Base-by-base conservation (phyloP, 495 filamentous ascomycete genomes). In the Lepraria neglecta region DNA sequence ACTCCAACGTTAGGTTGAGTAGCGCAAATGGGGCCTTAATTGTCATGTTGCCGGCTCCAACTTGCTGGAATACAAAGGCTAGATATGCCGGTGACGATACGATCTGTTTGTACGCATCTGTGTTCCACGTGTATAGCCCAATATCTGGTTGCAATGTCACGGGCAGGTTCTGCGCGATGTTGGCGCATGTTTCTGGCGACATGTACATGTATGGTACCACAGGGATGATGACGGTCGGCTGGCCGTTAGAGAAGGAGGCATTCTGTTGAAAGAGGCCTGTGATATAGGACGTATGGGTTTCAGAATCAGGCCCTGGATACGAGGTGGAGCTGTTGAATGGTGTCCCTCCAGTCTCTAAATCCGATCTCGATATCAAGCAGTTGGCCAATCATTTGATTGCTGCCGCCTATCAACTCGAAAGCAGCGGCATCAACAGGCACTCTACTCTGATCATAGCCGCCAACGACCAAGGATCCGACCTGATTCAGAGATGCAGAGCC, bases 21-120 rank as follows among this genome's bases (percentile, higher is more conserved):
- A 82, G 73, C 30, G 69, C 70, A 60, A 84, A 78, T 3, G 81
- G 81, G 11, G 82, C 75, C 17, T 80, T 82, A 64, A 84, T 79
- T 3, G 71, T 74, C 54, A 79, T 63, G 45, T 76, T 73, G 52
- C 60, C 33, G 31, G 21, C 40, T 24, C 21, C 58, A 19, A 42
- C 28, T n/a, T 47, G 35, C 9, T 56, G 21, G 61, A 84, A 82
- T 19, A 71, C 73, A 62, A 84, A 84, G 47, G 70, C 69, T 6
- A 84, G 70, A 51, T 75, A 79, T 3, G 78, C 70, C 3, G 80
- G 71, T 15, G 80, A 82, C 30, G 63, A 70, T 21, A 78, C 62
- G 56, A 84, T 75, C 9, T 12, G 28, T 3, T 64, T 48, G 66
- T 79, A 84, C 45, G 61, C 17, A 30, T 68, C 59, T 0, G 71